Evolutionary conservation across 2,329 filamentous ascomycete genomes (phyloP).

Genomic region (Macrophomina pseudophaseolina): DNA sequence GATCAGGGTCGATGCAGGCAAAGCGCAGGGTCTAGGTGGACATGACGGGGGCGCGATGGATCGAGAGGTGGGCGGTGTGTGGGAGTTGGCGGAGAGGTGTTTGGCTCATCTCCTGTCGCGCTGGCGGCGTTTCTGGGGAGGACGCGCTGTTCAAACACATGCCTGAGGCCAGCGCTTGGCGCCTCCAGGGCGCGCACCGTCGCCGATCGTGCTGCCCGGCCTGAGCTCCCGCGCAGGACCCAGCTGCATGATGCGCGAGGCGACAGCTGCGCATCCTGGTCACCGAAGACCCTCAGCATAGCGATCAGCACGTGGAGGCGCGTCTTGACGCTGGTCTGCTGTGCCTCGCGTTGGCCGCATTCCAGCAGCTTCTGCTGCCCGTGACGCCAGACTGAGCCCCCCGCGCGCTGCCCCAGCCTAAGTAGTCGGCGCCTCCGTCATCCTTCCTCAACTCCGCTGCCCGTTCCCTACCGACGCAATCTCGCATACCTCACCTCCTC

Average conservation of each 20-base stretch:
- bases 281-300: not conserved
- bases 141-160: slow-evolving; percentile 26
- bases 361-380: slow-evolving; percentile 23
- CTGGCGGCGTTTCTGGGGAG: slow-evolving; percentile 22
- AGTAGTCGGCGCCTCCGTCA: slow-evolving; percentile 17
- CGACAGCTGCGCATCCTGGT: slow-evolving; percentile 3
- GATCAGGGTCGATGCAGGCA: slow-evolving; percentile 1
- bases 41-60: slow-evolving; percentile 20
- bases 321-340: slow-evolving; percentile 11
- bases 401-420: slow-evolving; percentile 13
- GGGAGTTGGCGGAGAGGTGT: slow-evolving; percentile 20
- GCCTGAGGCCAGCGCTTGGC: slow-evolving; percentile 24
- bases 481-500: slow-evolving; percentile 10
- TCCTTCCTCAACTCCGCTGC: slow-evolving; percentile 12
- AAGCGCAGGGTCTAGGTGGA: slow-evolving; percentile 17
- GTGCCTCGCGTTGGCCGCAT: slow-evolving; percentile 16
- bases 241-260: not conserved
- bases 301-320: slow-evolving; percentile 17
- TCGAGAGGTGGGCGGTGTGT: slow-evolving; percentile 12
- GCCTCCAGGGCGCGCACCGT: slow-evolving; percentile 9
- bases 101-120: slow-evolving; percentile 27
- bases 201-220: slow-evolving; percentile 19
- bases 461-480: slow-evolving; percentile 6
- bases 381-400: slow-evolving; percentile 14
- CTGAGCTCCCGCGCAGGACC: slow-evolving; percentile 9